These are phyloP conservation scores for Globisporangium sylvaticum DNA, from an alignment of 352 stramenopile genomes.

Conservation along the genomic window DNA sequence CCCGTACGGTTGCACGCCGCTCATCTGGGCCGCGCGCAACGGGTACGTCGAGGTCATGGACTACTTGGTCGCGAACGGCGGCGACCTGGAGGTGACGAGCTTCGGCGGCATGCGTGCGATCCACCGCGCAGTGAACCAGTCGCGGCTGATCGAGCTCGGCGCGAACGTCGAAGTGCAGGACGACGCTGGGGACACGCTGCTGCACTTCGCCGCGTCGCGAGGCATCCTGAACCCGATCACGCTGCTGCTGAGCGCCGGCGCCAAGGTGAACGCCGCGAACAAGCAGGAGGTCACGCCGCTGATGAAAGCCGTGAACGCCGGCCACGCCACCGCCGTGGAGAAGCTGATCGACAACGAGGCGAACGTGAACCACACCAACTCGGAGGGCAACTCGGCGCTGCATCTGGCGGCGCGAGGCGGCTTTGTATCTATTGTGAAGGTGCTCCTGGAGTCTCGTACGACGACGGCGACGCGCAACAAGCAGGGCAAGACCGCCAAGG, in stretches of 20 bases:
- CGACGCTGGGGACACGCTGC: slow-evolving; percentile 79
- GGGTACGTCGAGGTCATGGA: slow-evolving; percentile 79
- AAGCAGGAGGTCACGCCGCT: slow-evolving; percentile 78
- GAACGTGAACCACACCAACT: slow-evolving; percentile 57
- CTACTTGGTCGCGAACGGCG: slow-evolving; percentile 64
- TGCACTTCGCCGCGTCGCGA: slow-evolving; percentile 78
- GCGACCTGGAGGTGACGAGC: slow-evolving; percentile 60
- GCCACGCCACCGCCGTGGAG: slow-evolving; percentile 77
- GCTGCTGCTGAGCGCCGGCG: slow-evolving; percentile 67
- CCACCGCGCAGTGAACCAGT: slow-evolving; percentile 86
- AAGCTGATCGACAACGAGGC: slow-evolving; percentile 84
- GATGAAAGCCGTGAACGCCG: slow-evolving; percentile 82
- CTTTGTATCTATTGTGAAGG: slow-evolving; percentile 66
- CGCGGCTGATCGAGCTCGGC: slow-evolving; percentile 69
- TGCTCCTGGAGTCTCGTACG: slow-evolving; percentile 55
- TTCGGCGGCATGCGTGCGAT: slow-evolving; percentile 80
- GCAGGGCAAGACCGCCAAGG: slow-evolving; percentile 67
- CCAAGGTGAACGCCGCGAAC: slow-evolving; percentile 73
- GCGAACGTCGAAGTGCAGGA: slow-evolving; percentile 74
- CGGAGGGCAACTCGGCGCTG: slow-evolving; percentile 80
- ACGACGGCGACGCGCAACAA: slow-evolving; percentile 62
- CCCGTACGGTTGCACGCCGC: slow-evolving; percentile 69
- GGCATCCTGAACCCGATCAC: slow-evolving; percentile 86
- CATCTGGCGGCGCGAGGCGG: slow-evolving; percentile 80
- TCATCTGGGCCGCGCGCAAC: slow-evolving; percentile 83